phyloP scores from a whole-genome alignment of 2,329 filamentous ascomycete genomes.

The Colletotrichum karsti region DNA sequence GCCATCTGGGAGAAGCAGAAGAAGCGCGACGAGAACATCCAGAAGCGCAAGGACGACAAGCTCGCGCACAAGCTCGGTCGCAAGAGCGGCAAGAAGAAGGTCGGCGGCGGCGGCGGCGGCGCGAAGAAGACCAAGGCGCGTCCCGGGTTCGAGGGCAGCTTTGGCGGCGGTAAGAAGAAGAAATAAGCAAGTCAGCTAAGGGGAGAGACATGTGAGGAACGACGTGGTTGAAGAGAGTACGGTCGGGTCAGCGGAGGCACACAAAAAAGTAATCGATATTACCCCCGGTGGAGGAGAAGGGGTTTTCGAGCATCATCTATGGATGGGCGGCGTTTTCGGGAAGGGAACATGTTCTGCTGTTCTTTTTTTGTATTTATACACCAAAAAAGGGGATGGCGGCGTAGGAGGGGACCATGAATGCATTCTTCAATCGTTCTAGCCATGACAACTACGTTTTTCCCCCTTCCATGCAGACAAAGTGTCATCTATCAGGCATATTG shows the following conservation, averaged over 20 bases:
- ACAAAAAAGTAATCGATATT: slow-evolving; percentile 21
- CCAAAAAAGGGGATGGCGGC: slow-evolving; percentile 19
- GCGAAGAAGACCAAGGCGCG: slow-evolving; percentile 64
- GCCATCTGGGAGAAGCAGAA: slow-evolving; percentile 81
- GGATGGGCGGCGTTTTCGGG: slow-evolving; percentile 21
- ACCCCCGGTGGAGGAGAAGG: background rate
- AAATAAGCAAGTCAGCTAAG: slow-evolving; percentile 7
- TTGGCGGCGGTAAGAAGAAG: slow-evolving; percentile 65
- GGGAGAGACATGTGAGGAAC: background rate
- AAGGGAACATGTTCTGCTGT: background rate
- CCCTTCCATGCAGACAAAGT: background rate
- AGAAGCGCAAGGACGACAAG: slow-evolving; percentile 80
- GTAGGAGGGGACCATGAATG: slow-evolving; percentile 24
- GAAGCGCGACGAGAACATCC: slow-evolving; percentile 83
- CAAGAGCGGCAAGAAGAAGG: slow-evolving; percentile 57
- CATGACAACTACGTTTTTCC: slow-evolving; percentile 2
- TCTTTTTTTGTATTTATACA: background rate
- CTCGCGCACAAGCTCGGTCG: slow-evolving; percentile 64
- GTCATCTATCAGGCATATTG: no score
- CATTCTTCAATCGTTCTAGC: slow-evolving; percentile 25
- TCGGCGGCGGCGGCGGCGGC: slow-evolving; percentile 45
- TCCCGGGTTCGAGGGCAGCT: slow-evolving; percentile 75
- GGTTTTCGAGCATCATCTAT: slow-evolving; percentile 6
- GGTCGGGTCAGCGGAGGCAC: background rate
- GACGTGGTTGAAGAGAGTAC: background rate